A percentile compares a stretch with the other conserved stretches of the same genome.
Conservation (phyloP, 495 filamentous ascomycete genomes). For the Talaromyces proteolyticus region DNA sequence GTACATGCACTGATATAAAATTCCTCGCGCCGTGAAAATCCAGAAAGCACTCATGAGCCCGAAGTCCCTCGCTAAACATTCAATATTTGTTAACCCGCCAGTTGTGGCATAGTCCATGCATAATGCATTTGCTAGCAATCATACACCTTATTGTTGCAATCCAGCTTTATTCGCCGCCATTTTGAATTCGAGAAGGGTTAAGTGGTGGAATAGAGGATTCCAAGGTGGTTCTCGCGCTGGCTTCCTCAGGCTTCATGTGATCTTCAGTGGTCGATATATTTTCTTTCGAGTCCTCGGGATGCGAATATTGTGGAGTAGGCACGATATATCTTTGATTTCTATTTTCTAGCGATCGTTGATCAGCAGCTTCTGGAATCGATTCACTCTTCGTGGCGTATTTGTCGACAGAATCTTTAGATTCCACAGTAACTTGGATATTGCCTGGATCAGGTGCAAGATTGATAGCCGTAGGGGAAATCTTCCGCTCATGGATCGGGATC, state of each 20-base stretch:
- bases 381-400: not conserved
- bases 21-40: not conserved
- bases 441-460: not conserved
- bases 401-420: not conserved
- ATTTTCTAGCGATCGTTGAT: not conserved
- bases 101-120: not conserved
- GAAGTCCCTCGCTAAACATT: not conserved
- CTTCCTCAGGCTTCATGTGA: not conserved
- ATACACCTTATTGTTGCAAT: not conserved
- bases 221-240: not conserved
- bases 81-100: not conserved
- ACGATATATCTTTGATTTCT: not conserved
- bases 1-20: not conserved
- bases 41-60: not conserved
- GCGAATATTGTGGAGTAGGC: not conserved
- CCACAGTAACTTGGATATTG: not conserved
- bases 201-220: slow-evolving; percentile 2
- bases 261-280: not conserved
- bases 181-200: slow-evolving; percentile 6
- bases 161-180: slow-evolving; percentile 4
- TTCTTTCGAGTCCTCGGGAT: slow-evolving; percentile 5
- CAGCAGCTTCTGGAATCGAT: not conserved
- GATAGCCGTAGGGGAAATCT: not conserved
- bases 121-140: not conserved
- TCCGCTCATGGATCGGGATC: not conserved